phyloP scores from a whole-genome alignment of 225 moss, liverwort and hornwort species.

The Marchantia paleacea region DNA sequence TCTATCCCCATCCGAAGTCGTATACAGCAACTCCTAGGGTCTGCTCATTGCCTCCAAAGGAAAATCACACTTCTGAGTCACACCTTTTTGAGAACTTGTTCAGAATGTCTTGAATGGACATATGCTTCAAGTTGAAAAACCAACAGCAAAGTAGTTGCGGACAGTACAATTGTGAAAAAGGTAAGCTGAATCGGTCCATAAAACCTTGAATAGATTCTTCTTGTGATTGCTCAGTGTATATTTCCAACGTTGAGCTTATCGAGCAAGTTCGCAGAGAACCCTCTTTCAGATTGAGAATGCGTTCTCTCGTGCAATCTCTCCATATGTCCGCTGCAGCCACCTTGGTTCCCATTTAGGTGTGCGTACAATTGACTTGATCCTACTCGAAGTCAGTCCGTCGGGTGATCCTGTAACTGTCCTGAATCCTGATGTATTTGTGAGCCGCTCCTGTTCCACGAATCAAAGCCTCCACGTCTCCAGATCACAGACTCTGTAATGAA shows the following conservation, averaged over 20 bases:
- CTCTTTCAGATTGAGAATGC: not conserved
- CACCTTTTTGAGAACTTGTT: not conserved
- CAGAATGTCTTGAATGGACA: not conserved
- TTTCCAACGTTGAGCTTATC: not conserved
- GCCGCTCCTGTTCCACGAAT: too few species aligned
- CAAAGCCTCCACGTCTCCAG: too few species aligned
- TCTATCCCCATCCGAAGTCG: too few species aligned
- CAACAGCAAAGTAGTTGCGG: not conserved
- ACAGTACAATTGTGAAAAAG: not conserved
- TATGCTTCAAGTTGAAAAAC: not conserved
- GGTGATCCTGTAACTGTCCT: too few species aligned
- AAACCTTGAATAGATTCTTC: not conserved
- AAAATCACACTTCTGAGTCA: too few species aligned
- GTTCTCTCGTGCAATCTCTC: conserved; percentile 6
- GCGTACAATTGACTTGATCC: not conserved
- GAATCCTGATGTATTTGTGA: too few species aligned
- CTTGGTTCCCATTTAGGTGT: not conserved
- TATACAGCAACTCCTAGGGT: too few species aligned
- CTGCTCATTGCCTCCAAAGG: too few species aligned
- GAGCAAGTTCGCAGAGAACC: not conserved
- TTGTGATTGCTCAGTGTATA: not conserved
- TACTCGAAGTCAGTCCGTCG: too few species aligned
- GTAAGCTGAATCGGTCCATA: not conserved
- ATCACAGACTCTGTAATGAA: too few species aligned
- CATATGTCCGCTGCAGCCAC: not conserved